These are phyloP conservation scores for Musa troglodytarum DNA, from an alignment of 176 grass and related monocot species.

Conservation along the genomic window DNA sequence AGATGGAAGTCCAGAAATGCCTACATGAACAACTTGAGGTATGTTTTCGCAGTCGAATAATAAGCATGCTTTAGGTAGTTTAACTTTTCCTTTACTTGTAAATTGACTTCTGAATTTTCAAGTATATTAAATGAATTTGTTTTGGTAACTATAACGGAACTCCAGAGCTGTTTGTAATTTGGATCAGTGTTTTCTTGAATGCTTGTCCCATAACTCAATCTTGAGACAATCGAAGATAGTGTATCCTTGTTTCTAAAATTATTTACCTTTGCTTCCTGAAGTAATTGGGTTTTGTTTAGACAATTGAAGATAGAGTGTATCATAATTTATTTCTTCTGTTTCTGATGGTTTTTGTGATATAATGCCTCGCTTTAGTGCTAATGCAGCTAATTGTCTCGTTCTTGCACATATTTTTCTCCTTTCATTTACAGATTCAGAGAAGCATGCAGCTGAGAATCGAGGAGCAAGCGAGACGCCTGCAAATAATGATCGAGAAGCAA, in stretches of 20 bases:
- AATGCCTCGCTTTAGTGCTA: not conserved
- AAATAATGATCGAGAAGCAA: constrained; percentile 89
- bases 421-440: constrained; percentile 61
- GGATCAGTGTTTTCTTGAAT: too few relatives aligned
- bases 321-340: too few relatives aligned
- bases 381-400: too few relatives aligned
- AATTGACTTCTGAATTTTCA: not conserved
- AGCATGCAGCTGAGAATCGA: constrained; percentile 77
- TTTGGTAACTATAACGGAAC: too few relatives aligned
- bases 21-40: constrained; percentile 99
- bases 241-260: too few relatives aligned
- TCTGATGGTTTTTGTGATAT: not conserved
- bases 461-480: constrained; percentile 76
- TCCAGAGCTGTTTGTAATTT: too few relatives aligned
- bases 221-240: too few relatives aligned
- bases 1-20: constrained; percentile 94
- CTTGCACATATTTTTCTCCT: not conserved
- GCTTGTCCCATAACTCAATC: too few relatives aligned
- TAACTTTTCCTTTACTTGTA: not conserved
- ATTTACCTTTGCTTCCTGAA: too few relatives aligned
- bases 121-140: constrained; percentile 9
- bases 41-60: constrained; percentile 11
- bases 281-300: too few relatives aligned
- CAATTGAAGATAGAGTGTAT: too few relatives aligned
- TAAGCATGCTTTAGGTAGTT: constrained; percentile 1